phyloP scores from a whole-genome alignment of 768 basidiomycete genomes.

The Amanita rubescens region DNA sequence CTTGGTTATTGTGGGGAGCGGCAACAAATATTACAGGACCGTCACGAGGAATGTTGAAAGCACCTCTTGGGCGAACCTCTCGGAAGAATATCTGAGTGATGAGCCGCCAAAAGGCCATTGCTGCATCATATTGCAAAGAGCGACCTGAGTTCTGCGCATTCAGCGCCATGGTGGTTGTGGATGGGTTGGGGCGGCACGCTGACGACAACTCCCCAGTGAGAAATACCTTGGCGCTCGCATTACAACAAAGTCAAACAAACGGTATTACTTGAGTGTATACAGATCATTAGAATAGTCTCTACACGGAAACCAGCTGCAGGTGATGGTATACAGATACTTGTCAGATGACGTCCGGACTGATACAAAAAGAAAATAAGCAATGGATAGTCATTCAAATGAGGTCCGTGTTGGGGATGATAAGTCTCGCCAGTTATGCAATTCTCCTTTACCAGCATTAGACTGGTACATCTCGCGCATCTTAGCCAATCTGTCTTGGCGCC shows the following conservation, averaged over 20 bases:
- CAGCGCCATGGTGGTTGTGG: constrained; percentile 14
- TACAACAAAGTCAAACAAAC: constrained; percentile 12
- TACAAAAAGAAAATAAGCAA: constrained; percentile 6
- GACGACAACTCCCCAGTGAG: not conserved
- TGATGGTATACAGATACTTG: constrained; percentile 10
- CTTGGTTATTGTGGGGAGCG: constrained; percentile 91
- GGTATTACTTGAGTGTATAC: constrained; percentile 3
- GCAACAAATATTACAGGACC: constrained; percentile 92
- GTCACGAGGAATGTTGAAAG: constrained; percentile 87
- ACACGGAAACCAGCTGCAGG: constrained; percentile 1
- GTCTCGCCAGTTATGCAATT: constrained; percentile 27
- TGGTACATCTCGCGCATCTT: constrained; percentile 78
- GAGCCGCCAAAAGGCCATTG: constrained; percentile 77
- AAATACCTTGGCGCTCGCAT: not conserved
- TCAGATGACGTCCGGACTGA: constrained; percentile 8
- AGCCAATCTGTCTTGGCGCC: constrained; percentile 59
- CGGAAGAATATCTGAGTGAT: constrained; percentile 94
- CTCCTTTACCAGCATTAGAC: constrained; percentile 43
- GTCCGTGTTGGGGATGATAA: constrained; percentile 22
- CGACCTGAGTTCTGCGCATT: constrained; percentile 12
- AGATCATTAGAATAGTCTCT: not conserved
- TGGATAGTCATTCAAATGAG: constrained; percentile 21
- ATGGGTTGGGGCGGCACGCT: not conserved
- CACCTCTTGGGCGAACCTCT: constrained; percentile 88
- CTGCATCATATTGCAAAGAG: constrained; percentile 54